Percentiles rank a stretch among this genome's conserved stretches.
These are phyloP conservation scores for Cryptococcus floricola DNA, from an alignment of 1,284 basidiomycete genomes.

Conservation along the genomic window DNA sequence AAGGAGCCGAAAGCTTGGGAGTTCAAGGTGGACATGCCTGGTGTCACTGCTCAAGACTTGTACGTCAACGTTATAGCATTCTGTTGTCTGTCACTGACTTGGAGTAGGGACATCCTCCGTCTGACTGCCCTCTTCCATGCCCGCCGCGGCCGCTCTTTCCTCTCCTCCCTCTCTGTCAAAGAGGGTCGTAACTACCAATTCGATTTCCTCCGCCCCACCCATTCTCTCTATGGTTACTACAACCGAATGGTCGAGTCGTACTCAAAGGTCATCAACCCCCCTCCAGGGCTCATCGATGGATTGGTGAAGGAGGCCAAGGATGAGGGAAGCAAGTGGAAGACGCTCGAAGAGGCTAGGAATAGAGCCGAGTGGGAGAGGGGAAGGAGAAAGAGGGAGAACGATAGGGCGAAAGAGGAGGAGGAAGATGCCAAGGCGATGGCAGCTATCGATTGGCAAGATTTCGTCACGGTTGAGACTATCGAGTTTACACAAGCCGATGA, in stretches of 20 bases:
- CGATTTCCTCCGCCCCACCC: slow-evolving; percentile 91
- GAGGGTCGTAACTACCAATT: slow-evolving; percentile 97
- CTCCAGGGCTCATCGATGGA: slow-evolving; percentile 66
- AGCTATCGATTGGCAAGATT: slow-evolving; percentile 99
- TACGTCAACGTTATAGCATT: slow-evolving; percentile 51
- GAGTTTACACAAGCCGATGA: slow-evolving; percentile 94
- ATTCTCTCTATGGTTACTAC: slow-evolving; percentile 94
- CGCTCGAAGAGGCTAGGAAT: slow-evolving; percentile 69
- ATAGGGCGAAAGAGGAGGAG: slow-evolving; percentile 82
- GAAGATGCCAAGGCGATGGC: slow-evolving; percentile 67
- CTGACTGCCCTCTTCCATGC: slow-evolving; percentile 95
- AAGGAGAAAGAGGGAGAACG: slow-evolving; percentile 78
- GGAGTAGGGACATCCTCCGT: slow-evolving; percentile 72
- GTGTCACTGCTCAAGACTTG: slow-evolving; percentile 86
- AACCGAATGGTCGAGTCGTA: slow-evolving; percentile 97
- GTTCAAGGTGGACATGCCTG: slow-evolving; percentile 84
- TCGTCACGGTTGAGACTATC: slow-evolving; percentile 96
- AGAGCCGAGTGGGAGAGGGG: slow-evolving; percentile 86
- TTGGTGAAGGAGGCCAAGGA: slow-evolving; percentile 61
- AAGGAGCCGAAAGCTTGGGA: slow-evolving; percentile 77
- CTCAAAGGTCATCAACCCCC: slow-evolving; percentile 81
- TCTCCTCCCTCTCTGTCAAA: slow-evolving; percentile 74
- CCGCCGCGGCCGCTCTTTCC: slow-evolving; percentile 80
- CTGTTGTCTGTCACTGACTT: neutral
- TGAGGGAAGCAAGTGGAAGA: slow-evolving; percentile 62